Evolutionary conservation across 768 basidiomycete genomes (phyloP).

Genomic region (Trametes elegans): DNA sequence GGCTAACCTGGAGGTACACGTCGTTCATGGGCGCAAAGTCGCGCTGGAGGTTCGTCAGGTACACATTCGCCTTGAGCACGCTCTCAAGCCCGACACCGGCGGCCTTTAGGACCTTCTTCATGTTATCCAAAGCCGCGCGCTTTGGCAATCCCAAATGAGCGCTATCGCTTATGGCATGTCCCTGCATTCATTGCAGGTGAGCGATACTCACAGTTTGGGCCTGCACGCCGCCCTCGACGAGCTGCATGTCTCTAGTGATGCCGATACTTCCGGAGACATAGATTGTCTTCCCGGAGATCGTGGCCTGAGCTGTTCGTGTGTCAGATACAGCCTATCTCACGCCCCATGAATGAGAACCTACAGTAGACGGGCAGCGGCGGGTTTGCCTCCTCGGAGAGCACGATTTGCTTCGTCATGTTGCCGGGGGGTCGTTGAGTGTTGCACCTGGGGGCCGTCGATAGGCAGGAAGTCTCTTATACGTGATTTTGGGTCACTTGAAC

Average conservation of each 20-base stretch:
- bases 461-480: background rate
- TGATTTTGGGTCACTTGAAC: background rate
- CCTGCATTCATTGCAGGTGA: background rate
- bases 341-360: slow-evolving; percentile 11
- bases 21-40: slow-evolving; percentile 41
- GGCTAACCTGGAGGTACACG: slow-evolving; percentile 35
- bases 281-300: slow-evolving; percentile 34
- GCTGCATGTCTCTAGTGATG: slow-evolving; percentile 28
- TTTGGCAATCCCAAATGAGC: slow-evolving; percentile 16
- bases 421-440: background rate
- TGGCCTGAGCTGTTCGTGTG: slow-evolving; percentile 34
- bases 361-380: slow-evolving; percentile 37
- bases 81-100: slow-evolving; percentile 38
- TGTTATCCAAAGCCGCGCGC: slow-evolving; percentile 39
- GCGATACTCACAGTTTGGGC: slow-evolving; percentile 35
- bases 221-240: slow-evolving; percentile 37
- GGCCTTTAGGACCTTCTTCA: slow-evolving; percentile 35
- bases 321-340: background rate
- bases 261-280: slow-evolving; percentile 45
- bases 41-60: slow-evolving; percentile 35
- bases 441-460: background rate
- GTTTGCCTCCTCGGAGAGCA: slow-evolving; percentile 31
- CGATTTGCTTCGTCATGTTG: slow-evolving; percentile 30
- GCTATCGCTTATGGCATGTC: no score
- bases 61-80: slow-evolving; percentile 42